These are phyloP conservation scores for Teunomyces stri DNA, from an alignment of 805 yeast genomes.

Conservation along the genomic window DNA sequence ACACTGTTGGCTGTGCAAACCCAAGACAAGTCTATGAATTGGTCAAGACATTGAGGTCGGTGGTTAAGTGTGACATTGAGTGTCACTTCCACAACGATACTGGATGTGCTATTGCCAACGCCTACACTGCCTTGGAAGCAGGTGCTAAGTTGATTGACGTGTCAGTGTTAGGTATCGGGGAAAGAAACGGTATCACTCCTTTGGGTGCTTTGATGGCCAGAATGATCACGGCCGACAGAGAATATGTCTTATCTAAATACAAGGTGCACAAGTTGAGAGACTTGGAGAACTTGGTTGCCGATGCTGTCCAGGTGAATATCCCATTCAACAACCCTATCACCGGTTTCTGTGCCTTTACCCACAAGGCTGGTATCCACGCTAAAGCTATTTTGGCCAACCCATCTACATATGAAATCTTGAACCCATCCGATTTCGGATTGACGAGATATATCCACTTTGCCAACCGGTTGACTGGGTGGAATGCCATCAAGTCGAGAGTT, in stretches of 20 bases:
- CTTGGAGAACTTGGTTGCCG: constrained; percentile 57
- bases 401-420: constrained; percentile 59
- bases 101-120: constrained; percentile 63
- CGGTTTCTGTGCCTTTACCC: constrained; percentile 64
- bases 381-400: constrained; percentile 63
- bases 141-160: constrained; percentile 61
- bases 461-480: constrained; percentile 62
- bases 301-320: constrained; percentile 55
- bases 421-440: constrained; percentile 57
- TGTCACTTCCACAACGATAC: constrained; percentile 64
- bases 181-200: constrained; percentile 62
- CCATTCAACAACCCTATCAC: constrained; percentile 65
- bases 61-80: constrained; percentile 58
- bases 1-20: constrained; percentile 63
- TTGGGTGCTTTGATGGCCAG: constrained; percentile 62
- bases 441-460: constrained; percentile 63
- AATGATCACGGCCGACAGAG: constrained; percentile 62
- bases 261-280: constrained; percentile 56
- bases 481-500: constrained; percentile 59
- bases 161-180: constrained; percentile 61
- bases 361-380: constrained; percentile 64
- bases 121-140: constrained; percentile 61
- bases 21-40: constrained; percentile 62
- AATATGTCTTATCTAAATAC: constrained; percentile 56
- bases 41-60: constrained; percentile 55